Conservation (phyloP, 805 yeast genomes). For the Komagataella ulmi region DNA sequence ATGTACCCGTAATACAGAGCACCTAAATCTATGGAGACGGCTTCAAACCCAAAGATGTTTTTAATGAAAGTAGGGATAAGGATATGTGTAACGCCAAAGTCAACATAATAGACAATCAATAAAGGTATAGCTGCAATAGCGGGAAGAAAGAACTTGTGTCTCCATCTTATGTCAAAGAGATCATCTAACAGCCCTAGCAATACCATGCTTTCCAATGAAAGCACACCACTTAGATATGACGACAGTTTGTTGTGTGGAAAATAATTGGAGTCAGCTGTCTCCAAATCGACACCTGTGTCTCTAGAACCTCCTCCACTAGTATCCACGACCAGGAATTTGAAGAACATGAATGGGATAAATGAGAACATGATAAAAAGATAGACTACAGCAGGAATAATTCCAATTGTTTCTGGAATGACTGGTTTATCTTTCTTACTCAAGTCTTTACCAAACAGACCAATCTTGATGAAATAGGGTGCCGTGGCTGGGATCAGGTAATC, state of each 20-base stretch:
- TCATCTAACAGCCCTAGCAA: conserved; percentile 88
- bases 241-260: conserved; percentile 80
- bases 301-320: conserved; percentile 48
- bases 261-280: conserved; percentile 7
- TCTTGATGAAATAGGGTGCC: conserved; percentile 50
- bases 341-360: conserved; percentile 80
- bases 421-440: conserved; percentile 66
- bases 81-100: conserved; percentile 83
- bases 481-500: conserved; percentile 53
- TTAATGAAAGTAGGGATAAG: conserved; percentile 63
- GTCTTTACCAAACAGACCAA: conserved; percentile 83
- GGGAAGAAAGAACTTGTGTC: conserved; percentile 92
- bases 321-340: conserved; percentile 41
- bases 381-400: conserved; percentile 75
- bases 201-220: conserved; percentile 75
- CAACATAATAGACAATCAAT: conserved; percentile 82
- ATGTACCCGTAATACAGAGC: conserved; percentile 72
- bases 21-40: conserved; percentile 63
- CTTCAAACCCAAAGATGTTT: conserved; percentile 21
- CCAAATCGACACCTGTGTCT: conserved; percentile 18
- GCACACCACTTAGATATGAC: conserved; percentile 72
- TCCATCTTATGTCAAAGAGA: conserved; percentile 91
- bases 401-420: conserved; percentile 79
- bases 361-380: conserved; percentile 72
- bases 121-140: conserved; percentile 90